phyloP scores from a whole-genome alignment of 495 filamentous ascomycete species.

The Parachaetomium inaequale region DNA sequence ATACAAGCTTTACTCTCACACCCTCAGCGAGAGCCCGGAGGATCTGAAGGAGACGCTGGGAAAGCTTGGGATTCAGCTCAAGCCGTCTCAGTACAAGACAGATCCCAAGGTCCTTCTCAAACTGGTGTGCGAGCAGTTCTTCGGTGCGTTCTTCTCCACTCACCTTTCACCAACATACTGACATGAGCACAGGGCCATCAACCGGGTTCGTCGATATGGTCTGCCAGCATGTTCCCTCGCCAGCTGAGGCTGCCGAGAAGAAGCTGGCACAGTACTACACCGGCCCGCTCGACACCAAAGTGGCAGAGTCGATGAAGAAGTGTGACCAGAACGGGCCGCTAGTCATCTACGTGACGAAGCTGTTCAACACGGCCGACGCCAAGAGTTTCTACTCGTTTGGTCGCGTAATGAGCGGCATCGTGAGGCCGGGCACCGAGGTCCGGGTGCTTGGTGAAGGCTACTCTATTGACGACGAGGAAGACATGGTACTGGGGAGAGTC shows the following conservation, averaged over 20 bases:
- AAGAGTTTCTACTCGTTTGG: conserved; percentile 85
- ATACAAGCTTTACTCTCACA: conserved; percentile 96
- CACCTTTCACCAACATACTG: background rate
- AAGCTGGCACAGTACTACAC: conserved; percentile 87
- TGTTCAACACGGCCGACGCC: conserved; percentile 86
- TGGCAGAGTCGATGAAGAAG: conserved; percentile 70
- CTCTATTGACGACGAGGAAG: conserved; percentile 95
- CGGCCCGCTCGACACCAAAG: conserved; percentile 84
- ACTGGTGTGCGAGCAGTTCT: conserved; percentile 92
- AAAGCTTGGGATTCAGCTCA: conserved; percentile 76
- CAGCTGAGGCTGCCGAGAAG: conserved; percentile 69
- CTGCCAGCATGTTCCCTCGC: conserved; percentile 84
- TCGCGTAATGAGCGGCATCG: conserved; percentile 90
- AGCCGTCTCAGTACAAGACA: conserved; percentile 84
- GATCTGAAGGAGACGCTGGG: conserved; percentile 78
- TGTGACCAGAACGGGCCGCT: conserved; percentile 90
- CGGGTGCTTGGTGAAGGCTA: conserved; percentile 94
- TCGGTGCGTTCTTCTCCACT: conserved; percentile 48
- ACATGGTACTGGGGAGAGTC: conserved; percentile 90
- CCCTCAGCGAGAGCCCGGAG: conserved; percentile 84
- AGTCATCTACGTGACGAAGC: conserved; percentile 85
- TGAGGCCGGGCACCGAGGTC: conserved; percentile 73
- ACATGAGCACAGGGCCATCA: conserved; percentile 46
- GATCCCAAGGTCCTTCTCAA: conserved; percentile 87
- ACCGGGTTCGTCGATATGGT: conserved; percentile 96